These are phyloP conservation scores for Plantago coronopus DNA, from an alignment of 305 asterid species.

Conservation along the genomic window DNA sequence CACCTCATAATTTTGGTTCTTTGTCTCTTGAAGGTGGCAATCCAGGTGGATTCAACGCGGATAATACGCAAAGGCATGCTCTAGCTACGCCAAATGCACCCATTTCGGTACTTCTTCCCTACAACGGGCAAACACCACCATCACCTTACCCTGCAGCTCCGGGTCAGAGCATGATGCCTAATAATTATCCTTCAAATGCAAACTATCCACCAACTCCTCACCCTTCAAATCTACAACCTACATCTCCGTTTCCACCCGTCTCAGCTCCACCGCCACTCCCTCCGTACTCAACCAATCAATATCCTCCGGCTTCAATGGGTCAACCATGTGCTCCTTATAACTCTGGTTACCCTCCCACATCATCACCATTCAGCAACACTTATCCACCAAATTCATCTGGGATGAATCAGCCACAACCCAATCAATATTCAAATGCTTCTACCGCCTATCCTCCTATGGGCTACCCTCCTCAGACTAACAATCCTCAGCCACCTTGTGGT, in stretches of 20 bases:
- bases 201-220: slow-evolving; percentile 24
- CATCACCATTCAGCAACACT: background rate
- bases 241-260: background rate
- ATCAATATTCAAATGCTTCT: background rate
- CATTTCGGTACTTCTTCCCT: slow-evolving; percentile 38
- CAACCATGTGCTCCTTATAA: slow-evolving; percentile 18
- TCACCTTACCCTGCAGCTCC: slow-evolving; percentile 10
- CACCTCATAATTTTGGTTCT: background rate
- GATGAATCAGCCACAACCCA: slow-evolving; percentile 11
- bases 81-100: slow-evolving; percentile 35
- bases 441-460: slow-evolving; percentile 26
- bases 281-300: slow-evolving; percentile 20
- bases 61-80: slow-evolving; percentile 22
- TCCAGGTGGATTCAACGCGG: slow-evolving; percentile 1
- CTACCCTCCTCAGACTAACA: slow-evolving; percentile 31
- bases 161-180: background rate
- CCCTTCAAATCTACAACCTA: slow-evolving; percentile 4
- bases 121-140: slow-evolving; percentile 23
- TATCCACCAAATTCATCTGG: slow-evolving; percentile 3
- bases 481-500: slow-evolving; percentile 30
- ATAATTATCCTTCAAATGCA: slow-evolving; percentile 21
- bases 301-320: background rate
- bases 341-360: slow-evolving; percentile 5
- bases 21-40: slow-evolving; percentile 2
- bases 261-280: slow-evolving; percentile 19